Evolutionary conservation across 1,284 basidiomycete genomes (phyloP).

Genomic region (Omphalotus olearius): DNA sequence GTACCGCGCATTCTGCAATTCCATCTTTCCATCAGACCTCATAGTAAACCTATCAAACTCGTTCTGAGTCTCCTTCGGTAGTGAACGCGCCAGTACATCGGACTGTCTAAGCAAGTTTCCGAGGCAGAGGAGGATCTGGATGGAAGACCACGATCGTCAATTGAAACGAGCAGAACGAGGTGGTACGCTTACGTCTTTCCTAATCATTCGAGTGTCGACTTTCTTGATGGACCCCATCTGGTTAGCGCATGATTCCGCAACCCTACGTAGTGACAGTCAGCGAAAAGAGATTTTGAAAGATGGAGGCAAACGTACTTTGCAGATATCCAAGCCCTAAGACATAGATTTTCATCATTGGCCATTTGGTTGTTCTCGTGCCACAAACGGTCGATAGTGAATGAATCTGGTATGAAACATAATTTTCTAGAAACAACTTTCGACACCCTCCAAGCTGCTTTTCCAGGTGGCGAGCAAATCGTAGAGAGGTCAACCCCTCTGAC

Average conservation of each 20-base stretch:
- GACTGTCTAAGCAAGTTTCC: slow-evolving; percentile 23
- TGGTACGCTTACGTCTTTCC: slow-evolving; percentile 14
- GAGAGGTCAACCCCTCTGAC: slow-evolving; percentile 29
- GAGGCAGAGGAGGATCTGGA: slow-evolving; percentile 23
- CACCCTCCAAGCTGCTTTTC: slow-evolving; percentile 22
- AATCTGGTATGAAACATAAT: slow-evolving; percentile 12
- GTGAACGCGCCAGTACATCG: slow-evolving; percentile 22
- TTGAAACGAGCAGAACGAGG: background rate
- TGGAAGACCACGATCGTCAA: background rate
- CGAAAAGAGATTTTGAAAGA: background rate
- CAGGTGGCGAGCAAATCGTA: slow-evolving; percentile 21
- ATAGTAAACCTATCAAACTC: slow-evolving; percentile 20
- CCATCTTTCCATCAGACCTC: slow-evolving; percentile 18
- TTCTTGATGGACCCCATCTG: slow-evolving; percentile 9
- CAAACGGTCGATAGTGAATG: slow-evolving; percentile 22
- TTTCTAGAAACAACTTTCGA: slow-evolving; percentile 22
- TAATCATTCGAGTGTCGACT: slow-evolving; percentile 22
- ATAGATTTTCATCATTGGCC: slow-evolving; percentile 18
- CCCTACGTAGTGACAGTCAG: background rate
- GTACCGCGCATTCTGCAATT: slow-evolving; percentile 30
- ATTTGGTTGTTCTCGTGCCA: slow-evolving; percentile 23
- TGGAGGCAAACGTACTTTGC: slow-evolving; percentile 23
- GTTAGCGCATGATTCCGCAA: slow-evolving; percentile 6
- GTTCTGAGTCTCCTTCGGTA: slow-evolving; percentile 21
- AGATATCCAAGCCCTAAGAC: slow-evolving; percentile 34